Conservation (phyloP, 2,329 filamentous ascomycete species). For the Beauveria sp. region DNA sequence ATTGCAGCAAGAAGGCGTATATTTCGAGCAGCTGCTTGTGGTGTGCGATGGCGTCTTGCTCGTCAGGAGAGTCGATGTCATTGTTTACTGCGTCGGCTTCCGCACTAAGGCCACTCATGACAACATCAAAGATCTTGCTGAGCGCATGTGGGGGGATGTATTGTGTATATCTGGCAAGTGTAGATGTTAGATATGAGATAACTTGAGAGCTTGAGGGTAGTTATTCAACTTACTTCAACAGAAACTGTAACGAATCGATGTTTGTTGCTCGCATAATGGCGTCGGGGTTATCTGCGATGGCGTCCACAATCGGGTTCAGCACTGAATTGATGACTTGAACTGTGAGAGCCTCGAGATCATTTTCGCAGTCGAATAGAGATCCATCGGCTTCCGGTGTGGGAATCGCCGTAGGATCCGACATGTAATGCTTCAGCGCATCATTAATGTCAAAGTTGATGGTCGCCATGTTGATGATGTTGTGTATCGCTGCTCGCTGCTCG, state of each 20-base stretch:
- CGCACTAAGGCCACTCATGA: slow-evolving; percentile 76
- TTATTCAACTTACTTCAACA: slow-evolving; percentile 74
- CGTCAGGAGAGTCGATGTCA: slow-evolving; percentile 78
- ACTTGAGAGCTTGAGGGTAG: slow-evolving; percentile 5
- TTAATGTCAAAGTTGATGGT: slow-evolving; percentile 91
- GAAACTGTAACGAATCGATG: slow-evolving; percentile 90
- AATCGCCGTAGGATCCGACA: slow-evolving; percentile 82
- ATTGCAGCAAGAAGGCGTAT: slow-evolving; percentile 89
- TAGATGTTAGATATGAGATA: not conserved
- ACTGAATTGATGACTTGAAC: slow-evolving; percentile 73
- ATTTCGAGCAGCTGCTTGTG: slow-evolving; percentile 91
- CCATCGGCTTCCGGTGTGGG: slow-evolving; percentile 79
- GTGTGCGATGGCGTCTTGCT: slow-evolving; percentile 76
- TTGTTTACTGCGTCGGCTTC: slow-evolving; percentile 80
- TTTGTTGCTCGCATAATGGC: slow-evolving; percentile 68
- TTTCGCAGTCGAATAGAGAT: slow-evolving; percentile 83
- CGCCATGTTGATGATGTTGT: slow-evolving; percentile 44
- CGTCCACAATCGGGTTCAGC: slow-evolving; percentile 86
- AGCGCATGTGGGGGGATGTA: slow-evolving; percentile 73
- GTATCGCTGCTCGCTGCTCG: slow-evolving; percentile 15
- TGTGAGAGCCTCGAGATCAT: slow-evolving; percentile 77
- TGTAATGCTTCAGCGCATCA: slow-evolving; percentile 90
- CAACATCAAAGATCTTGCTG: slow-evolving; percentile 86
- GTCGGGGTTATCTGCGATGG: slow-evolving; percentile 85
- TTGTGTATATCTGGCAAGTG: slow-evolving; percentile 62